These are phyloP conservation scores for Musa itinerans DNA, from an alignment of 176 grass and related monocot species.

Conservation along the genomic window DNA sequence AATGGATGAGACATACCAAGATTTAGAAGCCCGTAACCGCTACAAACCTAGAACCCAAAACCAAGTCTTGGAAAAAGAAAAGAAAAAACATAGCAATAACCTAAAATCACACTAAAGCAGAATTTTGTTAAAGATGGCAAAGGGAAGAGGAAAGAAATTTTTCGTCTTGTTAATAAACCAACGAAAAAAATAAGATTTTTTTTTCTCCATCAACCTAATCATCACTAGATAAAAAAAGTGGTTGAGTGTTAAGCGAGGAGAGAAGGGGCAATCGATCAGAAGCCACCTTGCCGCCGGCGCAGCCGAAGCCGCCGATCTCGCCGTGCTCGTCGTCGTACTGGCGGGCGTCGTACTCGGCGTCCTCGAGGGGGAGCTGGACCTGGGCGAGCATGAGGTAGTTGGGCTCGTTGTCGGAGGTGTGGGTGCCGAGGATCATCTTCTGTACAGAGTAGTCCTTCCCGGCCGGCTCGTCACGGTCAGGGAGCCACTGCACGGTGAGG, in stretches of 20 bases:
- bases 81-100: no score
- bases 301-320: slow-evolving; percentile 71
- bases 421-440: slow-evolving; percentile 90
- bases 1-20: neutral
- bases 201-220: neutral
- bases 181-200: neutral
- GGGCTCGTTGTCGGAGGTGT: slow-evolving; percentile 92
- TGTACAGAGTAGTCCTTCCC: slow-evolving; percentile 90
- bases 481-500: slow-evolving; percentile 90
- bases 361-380: slow-evolving; percentile 78
- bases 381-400: slow-evolving; percentile 96
- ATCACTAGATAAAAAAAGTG: neutral
- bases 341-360: slow-evolving; percentile 62
- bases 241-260: neutral
- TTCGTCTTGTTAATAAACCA: slow-evolving; percentile 7
- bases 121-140: neutral
- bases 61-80: no score
- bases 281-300: slow-evolving; percentile 29
- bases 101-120: neutral
- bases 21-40: neutral
- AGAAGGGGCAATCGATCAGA: neutral
- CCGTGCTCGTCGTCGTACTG: slow-evolving; percentile 88
- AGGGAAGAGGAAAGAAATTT: neutral
- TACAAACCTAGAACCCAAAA: no score
- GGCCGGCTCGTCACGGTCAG: slow-evolving; percentile 61